Conservation (phyloP, 345 rosid genomes). For the Trapa incisa region DNA sequence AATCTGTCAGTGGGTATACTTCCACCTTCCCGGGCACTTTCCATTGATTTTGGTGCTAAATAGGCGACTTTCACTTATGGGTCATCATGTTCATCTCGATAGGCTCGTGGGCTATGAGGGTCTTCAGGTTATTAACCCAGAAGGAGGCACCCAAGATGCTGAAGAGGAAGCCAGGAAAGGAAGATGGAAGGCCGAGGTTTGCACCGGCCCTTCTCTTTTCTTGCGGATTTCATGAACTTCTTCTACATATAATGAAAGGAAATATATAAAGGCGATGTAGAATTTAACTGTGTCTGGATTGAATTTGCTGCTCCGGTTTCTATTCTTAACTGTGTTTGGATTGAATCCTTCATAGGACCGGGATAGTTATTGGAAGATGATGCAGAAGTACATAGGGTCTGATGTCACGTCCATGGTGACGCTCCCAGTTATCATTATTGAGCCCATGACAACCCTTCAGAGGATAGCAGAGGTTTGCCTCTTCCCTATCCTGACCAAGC, state of each 20-base stretch:
- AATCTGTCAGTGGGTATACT: slow-evolving; percentile 79
- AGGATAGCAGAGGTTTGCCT: slow-evolving; percentile 80
- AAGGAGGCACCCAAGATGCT: slow-evolving; percentile 83
- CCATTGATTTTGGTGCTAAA: not conserved
- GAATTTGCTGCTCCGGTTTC: too few species aligned
- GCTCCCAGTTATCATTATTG: slow-evolving; percentile 81
- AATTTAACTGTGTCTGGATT: not conserved
- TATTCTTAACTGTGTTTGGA: not conserved
- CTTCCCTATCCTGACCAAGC: not conserved
- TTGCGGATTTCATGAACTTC: too few species aligned
- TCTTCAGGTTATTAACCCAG: slow-evolving; percentile 81
- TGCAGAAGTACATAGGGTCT: slow-evolving; percentile 82
- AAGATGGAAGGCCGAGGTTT: slow-evolving; percentile 83
- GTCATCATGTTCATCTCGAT: not conserved
- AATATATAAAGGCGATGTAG: not conserved
- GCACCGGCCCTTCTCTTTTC: not conserved
- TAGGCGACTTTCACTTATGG: not conserved
- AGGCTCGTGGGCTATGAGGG: slow-evolving; percentile 43
- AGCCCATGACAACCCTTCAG: slow-evolving; percentile 94
- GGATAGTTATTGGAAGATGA: slow-evolving; percentile 87
- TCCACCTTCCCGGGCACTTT: not conserved
- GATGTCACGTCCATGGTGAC: slow-evolving; percentile 94
- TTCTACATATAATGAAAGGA: not conserved
- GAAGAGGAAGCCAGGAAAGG: slow-evolving; percentile 89
- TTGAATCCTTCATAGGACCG: slow-evolving; percentile 36